Conservation (phyloP, 148 eudicot genomes). For the Amaranthus hypochondriacus region DNA sequence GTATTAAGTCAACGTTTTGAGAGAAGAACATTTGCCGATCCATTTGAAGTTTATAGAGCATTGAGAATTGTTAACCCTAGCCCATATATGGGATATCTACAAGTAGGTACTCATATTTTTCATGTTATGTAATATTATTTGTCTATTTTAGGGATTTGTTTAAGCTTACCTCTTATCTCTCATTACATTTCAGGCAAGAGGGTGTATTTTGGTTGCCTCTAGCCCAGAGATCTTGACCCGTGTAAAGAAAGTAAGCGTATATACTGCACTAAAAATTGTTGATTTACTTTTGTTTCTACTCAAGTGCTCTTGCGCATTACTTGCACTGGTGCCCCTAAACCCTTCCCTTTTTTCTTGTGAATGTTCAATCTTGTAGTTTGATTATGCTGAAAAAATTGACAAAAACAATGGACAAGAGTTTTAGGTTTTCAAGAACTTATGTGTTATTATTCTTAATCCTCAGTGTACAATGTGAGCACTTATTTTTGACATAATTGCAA, state of each 20-base stretch:
- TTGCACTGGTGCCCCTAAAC: no score
- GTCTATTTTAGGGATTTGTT: not conserved
- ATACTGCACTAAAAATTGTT: not conserved
- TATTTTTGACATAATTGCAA: no score
- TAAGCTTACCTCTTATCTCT: conserved; percentile 6
- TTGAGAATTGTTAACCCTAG: conserved; percentile 97
- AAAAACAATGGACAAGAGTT: no score
- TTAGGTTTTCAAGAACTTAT: no score
- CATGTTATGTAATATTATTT: not conserved
- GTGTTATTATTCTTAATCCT: no score
- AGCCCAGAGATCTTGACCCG: conserved; percentile 99
- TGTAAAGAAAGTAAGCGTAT: conserved; percentile 62
- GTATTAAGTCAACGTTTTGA: conserved; percentile 98
- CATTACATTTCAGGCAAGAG: conserved; percentile 69
- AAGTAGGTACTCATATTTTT: conserved; percentile 36
- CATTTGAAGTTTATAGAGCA: conserved; percentile 97
- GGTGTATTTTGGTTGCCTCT: conserved; percentile 95
- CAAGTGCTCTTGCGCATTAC: not conserved
- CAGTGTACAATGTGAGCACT: no score
- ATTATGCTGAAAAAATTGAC: no score
- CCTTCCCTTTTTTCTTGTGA: no score
- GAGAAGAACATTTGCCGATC: conserved; percentile 94
- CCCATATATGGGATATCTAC: conserved; percentile 96
- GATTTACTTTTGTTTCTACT: not conserved
- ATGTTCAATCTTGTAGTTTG: no score